Conservation (phyloP, 306 rosid genomes). For the Mimosa bimucronata region DNA sequence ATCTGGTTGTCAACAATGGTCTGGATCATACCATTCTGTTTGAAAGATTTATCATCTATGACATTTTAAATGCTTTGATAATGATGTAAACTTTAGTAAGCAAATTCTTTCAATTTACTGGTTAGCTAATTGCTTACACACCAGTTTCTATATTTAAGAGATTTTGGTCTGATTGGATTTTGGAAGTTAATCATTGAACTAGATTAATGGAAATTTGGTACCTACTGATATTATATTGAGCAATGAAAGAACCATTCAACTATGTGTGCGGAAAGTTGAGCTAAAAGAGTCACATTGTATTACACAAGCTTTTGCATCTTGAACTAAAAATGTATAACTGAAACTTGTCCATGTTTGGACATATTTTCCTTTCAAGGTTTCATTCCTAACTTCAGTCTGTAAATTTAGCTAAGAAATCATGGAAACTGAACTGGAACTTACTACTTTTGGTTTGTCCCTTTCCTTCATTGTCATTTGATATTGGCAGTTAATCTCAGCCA, state of each 20-base stretch:
- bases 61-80: background rate
- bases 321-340: slow-evolving; percentile 10
- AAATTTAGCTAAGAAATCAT: background rate
- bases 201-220: background rate
- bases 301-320: slow-evolving; percentile 1
- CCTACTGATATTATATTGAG: slow-evolving; percentile 1
- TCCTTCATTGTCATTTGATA: slow-evolving; percentile 30
- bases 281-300: background rate
- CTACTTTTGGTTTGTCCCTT: slow-evolving; percentile 9
- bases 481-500: slow-evolving; percentile 80
- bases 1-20: background rate
- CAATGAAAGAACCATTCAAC: background rate
- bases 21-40: background rate
- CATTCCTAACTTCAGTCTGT: slow-evolving; percentile 16
- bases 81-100: background rate
- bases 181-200: background rate
- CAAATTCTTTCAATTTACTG: background rate
- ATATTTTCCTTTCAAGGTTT: slow-evolving; percentile 15
- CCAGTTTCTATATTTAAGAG: background rate
- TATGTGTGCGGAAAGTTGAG: background rate
- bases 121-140: background rate
- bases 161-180: background rate
- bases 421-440: slow-evolving; percentile 23
- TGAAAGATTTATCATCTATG: background rate
- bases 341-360: slow-evolving; percentile 18